phyloP scores from a whole-genome alignment of 225 moss, liverwort and hornwort genomes.

The Pseudoscleropodium purum region DNA sequence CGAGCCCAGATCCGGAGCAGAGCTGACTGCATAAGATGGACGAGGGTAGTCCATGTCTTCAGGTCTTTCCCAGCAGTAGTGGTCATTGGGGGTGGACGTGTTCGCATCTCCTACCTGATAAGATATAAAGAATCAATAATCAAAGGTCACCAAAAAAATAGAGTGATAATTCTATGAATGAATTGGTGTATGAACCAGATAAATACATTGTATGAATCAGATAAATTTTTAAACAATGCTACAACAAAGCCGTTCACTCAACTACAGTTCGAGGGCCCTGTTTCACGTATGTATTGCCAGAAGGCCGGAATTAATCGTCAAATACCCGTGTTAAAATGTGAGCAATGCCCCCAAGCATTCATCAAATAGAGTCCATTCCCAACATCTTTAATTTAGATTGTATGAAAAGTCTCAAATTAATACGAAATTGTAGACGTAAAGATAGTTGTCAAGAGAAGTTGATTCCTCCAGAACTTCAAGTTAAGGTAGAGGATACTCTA shows the following conservation, averaged over 20 bases:
- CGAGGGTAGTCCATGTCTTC: slow-evolving; percentile 63
- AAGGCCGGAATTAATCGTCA: not conserved
- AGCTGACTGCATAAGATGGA: slow-evolving; percentile 28
- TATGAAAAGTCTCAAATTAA: not conserved
- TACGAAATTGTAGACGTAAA: not conserved
- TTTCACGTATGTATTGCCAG: not conserved
- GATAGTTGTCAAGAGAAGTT: not conserved
- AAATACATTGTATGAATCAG: not conserved
- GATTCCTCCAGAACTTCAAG: not conserved
- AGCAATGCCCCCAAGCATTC: not conserved
- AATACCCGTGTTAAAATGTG: not conserved
- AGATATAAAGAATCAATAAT: not conserved
- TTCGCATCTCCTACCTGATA: slow-evolving; percentile 72
- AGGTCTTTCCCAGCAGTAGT: slow-evolving; percentile 79
- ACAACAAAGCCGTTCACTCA: not conserved
- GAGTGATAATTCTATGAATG: not conserved
- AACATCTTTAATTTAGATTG: not conserved
- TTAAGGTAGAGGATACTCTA: not conserved
- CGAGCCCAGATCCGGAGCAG: slow-evolving; percentile 50
- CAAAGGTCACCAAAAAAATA: not conserved
- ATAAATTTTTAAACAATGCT: not conserved
- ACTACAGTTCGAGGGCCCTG: not conserved
- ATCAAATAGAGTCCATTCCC: not conserved
- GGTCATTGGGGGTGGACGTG: slow-evolving; percentile 38
- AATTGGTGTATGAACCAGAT: not conserved